Conservation (phyloP, 2,329 filamentous ascomycete genomes). For the Fusarium sp. region DNA sequence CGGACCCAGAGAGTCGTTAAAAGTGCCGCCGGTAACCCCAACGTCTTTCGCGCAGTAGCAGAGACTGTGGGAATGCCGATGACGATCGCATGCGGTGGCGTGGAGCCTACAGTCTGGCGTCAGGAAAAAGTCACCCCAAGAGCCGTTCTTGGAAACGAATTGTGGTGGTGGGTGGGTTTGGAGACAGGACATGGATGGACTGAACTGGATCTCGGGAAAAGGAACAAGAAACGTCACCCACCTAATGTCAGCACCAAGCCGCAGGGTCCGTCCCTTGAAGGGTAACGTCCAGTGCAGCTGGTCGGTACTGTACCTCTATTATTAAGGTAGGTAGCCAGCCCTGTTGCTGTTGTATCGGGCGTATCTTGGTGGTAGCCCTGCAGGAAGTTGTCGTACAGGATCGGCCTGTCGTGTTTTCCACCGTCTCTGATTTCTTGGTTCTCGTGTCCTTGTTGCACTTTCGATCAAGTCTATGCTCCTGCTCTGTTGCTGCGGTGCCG, state of each 20-base stretch:
- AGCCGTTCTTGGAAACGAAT: constrained; percentile 28
- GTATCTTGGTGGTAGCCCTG: background rate
- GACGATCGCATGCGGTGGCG: constrained; percentile 42
- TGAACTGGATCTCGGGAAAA: constrained; percentile 25
- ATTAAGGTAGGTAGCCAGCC: background rate
- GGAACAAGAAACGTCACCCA: constrained; percentile 31
- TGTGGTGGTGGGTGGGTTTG: constrained; percentile 10
- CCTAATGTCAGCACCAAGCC: constrained; percentile 28
- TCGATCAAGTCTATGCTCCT: background rate
- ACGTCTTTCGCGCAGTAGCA: constrained; percentile 24
- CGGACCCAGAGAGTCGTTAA: constrained; percentile 11
- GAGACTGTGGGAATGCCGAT: constrained; percentile 37
- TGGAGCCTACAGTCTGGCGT: constrained; percentile 33
- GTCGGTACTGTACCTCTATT: background rate
- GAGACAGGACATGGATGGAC: background rate
- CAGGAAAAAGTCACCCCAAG: constrained; percentile 27
- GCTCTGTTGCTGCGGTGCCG: constrained; percentile 2
- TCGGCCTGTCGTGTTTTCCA: background rate
- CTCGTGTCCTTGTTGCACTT: background rate
- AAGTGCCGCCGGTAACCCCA: constrained; percentile 27
- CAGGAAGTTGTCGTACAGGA: background rate
- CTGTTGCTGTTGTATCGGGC: constrained; percentile 1
- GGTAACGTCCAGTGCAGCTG: background rate
- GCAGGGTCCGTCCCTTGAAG: constrained; percentile 14
- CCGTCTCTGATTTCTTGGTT: constrained; percentile 5